Conservation (phyloP, 345 rosid genomes). For the Citrus inodora region DNA sequence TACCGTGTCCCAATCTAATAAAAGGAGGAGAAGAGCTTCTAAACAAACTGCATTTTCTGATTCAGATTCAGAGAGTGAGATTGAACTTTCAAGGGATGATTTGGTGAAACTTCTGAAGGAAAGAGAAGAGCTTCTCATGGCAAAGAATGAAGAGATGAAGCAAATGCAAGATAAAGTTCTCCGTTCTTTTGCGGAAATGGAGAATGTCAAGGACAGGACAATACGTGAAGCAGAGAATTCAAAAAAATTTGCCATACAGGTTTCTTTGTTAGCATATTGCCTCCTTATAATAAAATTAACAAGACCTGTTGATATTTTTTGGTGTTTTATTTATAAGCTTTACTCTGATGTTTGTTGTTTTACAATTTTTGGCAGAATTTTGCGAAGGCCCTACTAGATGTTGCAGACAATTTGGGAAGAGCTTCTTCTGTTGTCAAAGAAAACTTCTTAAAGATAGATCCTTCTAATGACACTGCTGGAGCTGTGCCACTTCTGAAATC, state of each 20-base stretch:
- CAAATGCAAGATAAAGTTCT: constrained; percentile 77
- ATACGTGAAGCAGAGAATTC: constrained; percentile 86
- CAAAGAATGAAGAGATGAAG: constrained; percentile 55
- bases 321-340: constrained; percentile 4
- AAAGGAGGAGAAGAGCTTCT: constrained; percentile 38
- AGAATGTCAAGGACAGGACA: constrained; percentile 82
- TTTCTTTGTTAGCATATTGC: constrained; percentile 11
- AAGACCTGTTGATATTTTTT: neutral
- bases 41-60: constrained; percentile 49
- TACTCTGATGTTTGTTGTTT: neutral
- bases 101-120: constrained; percentile 68
- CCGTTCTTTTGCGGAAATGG: constrained; percentile 76
- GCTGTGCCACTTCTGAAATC: constrained; percentile 68
- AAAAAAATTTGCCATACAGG: constrained; percentile 92
- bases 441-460: constrained; percentile 64
- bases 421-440: constrained; percentile 86
- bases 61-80: constrained; percentile 63
- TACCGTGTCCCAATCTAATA: constrained; percentile 21
- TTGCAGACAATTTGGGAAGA: constrained; percentile 88
- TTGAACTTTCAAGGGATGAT: constrained; percentile 64
- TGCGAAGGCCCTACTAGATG: constrained; percentile 78
- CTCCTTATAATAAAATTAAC: neutral
- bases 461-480: constrained; percentile 53
- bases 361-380: constrained; percentile 53
- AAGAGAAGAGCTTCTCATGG: constrained; percentile 73